A percentile compares a stretch with the other conserved stretches of the same genome.
These are phyloP conservation scores for Isatis tinctoria DNA, from an alignment of 345 rosid genomes.

Conservation along the genomic window DNA sequence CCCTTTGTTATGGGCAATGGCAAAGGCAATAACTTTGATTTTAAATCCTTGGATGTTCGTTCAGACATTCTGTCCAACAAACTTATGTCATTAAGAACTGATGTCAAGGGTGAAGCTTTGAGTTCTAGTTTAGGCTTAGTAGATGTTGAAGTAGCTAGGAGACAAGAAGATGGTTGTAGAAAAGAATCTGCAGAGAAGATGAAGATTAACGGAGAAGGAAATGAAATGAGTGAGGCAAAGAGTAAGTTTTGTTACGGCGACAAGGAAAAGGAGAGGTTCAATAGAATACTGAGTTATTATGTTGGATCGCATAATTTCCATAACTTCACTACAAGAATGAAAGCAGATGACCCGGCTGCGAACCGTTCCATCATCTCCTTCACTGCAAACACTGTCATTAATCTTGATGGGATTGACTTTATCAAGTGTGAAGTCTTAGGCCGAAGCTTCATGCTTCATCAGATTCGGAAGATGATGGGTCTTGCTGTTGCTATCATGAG, in stretches of 20 bases:
- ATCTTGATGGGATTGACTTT: conserved; percentile 72
- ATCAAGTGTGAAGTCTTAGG: conserved; percentile 90
- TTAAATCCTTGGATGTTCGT: conserved; percentile 12
- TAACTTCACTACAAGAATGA: conserved; percentile 82
- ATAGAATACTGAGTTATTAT: conserved; percentile 60
- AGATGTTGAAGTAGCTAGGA: conserved; percentile 2
- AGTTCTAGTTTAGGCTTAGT: conserved; percentile 8
- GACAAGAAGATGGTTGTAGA: background rate
- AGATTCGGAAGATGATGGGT: conserved; percentile 90
- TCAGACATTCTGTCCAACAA: conserved; percentile 33
- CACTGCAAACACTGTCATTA: conserved; percentile 48
- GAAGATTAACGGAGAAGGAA: conserved; percentile 19
- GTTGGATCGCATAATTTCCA: conserved; percentile 93
- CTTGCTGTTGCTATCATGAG: conserved; percentile 88
- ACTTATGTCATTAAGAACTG: conserved; percentile 16
- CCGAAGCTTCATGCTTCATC: conserved; percentile 99
- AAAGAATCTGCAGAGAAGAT: conserved; percentile 9
- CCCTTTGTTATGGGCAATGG: conserved; percentile 48
- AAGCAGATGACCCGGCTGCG: conserved; percentile 84
- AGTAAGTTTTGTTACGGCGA: conserved; percentile 52
- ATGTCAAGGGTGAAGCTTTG: conserved; percentile 12
- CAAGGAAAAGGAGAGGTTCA: conserved; percentile 67
- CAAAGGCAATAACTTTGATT: background rate
- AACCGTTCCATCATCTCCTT: conserved; percentile 63
- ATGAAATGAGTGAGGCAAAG: background rate